Base-by-base conservation (phyloP, 1,139 yeast genomes). In the Geotrichum citri-aurantii region DNA sequence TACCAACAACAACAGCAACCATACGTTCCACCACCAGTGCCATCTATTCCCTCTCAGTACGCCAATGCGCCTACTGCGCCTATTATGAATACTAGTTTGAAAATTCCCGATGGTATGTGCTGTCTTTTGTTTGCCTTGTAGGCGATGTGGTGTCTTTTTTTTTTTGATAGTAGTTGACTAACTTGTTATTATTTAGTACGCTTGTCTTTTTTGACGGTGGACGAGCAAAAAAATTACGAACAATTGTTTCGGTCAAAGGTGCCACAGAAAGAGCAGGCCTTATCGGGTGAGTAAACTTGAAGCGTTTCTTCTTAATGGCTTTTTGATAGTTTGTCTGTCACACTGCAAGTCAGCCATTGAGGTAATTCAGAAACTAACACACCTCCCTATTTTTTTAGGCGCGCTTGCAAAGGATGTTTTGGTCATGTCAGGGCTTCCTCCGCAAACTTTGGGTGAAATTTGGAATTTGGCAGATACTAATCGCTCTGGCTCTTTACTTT, bases 391-490 rank as follows among this genome's bases (percentile, higher is more conserved):
- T 44, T 33, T 44, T 33, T 14, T 53, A 47, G 71, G 75, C 12
- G 88, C 85, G 54, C 76, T 86, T 11, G 95, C 97, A 26, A 82
- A 93, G 66, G 83, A 83, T 61, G 86, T 93, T 60, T 78, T 93
- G 65, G 77, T 90, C 74, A 82, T 92, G 66, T 91, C 97, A 0
- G 88, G 89, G 5, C 78, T 93, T 61, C 76, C 82, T 47, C 90
- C 97, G 0, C 81, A 83, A 40, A 82, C 86, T 33, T 78, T 93
- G 67, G 95, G 96, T 1, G 89, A 86, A 64, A 86, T 93, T 61
- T 93, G 99, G 99, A 83, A 88, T 37, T 77, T 93, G 63, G 82
- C 96, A 27, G 99, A 93, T 69, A 86, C 96, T 1, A 88, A 86
- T 66, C 86, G 84, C 67, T 85, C 95, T 4, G 98, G 98, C 1